A percentile compares a stretch with the other conserved stretches of the same genome.
phyloP scores from a whole-genome alignment of 768 basidiomycete genomes.

The Hirschioporus abietinus region DNA sequence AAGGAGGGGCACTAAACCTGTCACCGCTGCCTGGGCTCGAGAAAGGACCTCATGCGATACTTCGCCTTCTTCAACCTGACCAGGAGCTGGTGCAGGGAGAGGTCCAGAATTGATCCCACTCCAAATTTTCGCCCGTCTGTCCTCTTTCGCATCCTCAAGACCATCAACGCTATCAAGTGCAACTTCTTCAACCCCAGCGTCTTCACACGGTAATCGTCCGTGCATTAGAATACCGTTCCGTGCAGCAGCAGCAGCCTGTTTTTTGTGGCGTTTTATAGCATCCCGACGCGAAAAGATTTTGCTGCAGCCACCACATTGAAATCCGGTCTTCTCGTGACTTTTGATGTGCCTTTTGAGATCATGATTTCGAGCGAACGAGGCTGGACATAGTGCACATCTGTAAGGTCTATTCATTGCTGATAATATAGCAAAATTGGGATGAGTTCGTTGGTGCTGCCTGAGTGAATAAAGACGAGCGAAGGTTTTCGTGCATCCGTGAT shows the following conservation, averaged over 20 bases:
- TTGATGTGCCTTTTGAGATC: conserved; percentile 75
- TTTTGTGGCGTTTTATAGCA: conserved; percentile 75
- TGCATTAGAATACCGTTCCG: conserved; percentile 34
- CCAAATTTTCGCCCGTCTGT: conserved; percentile 61
- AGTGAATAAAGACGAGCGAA: conserved; percentile 68
- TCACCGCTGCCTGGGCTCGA: conserved; percentile 45
- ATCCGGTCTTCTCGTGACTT: conserved; percentile 67
- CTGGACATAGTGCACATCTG: conserved; percentile 59
- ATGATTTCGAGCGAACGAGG: conserved; percentile 73
- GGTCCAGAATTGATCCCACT: conserved; percentile 38
- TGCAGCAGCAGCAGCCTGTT: conserved; percentile 46
- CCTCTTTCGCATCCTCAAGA: conserved; percentile 44
- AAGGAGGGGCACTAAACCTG: conserved; percentile 47
- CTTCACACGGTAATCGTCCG: conserved; percentile 35
- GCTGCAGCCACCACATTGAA: conserved; percentile 67
- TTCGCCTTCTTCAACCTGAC: conserved; percentile 56
- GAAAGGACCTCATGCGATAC: conserved; percentile 42
- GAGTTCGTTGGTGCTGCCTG: conserved; percentile 65
- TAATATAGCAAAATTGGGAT: conserved; percentile 32
- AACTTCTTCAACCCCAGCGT: conserved; percentile 45
- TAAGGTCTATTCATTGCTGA: conserved; percentile 47
- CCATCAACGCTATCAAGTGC: conserved; percentile 51
- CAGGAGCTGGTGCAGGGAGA: conserved; percentile 12
- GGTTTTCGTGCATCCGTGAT: conserved; percentile 56
- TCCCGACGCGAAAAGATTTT: conserved; percentile 75